phyloP scores from a whole-genome alignment of 306 rosid species.

The Begonia loranthoides region DNA sequence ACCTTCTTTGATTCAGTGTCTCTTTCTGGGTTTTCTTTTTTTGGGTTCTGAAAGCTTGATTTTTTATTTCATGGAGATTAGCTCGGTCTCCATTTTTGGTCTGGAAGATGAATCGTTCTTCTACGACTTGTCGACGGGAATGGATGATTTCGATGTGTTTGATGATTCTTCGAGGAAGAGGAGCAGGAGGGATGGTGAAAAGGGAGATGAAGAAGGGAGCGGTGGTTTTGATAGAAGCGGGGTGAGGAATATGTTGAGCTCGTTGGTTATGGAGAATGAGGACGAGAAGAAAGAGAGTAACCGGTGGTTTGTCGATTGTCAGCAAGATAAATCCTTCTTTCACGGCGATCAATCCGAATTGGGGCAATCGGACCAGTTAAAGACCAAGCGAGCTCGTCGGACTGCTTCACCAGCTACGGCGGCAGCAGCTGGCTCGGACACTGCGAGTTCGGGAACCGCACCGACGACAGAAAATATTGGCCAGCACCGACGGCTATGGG shows the following conservation, averaged over 20 bases:
- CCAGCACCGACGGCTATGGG: conserved; percentile 68
- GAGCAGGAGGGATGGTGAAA: not conserved
- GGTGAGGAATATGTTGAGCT: not conserved
- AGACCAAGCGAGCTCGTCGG: not conserved
- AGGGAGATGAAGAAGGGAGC: not conserved
- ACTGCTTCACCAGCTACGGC: not conserved
- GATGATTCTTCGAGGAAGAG: not conserved
- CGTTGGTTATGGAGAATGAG: not conserved
- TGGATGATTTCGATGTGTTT: not conserved
- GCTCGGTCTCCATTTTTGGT: not conserved
- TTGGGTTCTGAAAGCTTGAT: not conserved
- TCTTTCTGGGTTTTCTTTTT: no score
- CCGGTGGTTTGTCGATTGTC: not conserved
- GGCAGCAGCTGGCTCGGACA: not conserved
- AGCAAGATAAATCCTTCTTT: not conserved
- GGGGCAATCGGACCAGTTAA: not conserved
- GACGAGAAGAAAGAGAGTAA: not conserved
- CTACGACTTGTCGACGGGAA: not conserved
- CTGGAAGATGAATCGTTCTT: not conserved
- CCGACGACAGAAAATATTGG: not conserved
- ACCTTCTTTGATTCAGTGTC: not conserved
- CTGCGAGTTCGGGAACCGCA: not conserved
- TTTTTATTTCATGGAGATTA: not conserved
- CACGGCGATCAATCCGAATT: not conserved
- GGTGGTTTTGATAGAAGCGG: not conserved